These are phyloP conservation scores for Gonium pectorale DNA, from an alignment of 139 green algal species.

Conservation along the genomic window DNA sequence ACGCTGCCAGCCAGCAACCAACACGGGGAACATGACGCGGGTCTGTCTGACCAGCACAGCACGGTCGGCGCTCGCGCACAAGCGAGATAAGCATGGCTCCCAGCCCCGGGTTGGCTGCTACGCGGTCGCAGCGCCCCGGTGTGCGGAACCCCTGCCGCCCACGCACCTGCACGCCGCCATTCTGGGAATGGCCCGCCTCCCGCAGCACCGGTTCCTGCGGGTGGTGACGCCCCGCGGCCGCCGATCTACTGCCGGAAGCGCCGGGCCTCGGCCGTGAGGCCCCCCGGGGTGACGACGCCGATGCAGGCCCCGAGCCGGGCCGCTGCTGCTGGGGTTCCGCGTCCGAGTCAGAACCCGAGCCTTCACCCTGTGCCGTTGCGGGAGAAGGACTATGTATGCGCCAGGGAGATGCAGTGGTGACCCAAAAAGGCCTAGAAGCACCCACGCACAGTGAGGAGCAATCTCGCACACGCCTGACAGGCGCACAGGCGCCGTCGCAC, in stretches of 20 bases:
- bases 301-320: background rate
- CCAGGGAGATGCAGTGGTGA: background rate
- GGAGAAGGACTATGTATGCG: background rate
- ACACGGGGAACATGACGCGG: background rate
- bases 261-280: background rate
- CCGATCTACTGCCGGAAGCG: background rate
- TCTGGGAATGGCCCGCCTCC: background rate
- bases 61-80: background rate
- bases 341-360: background rate
- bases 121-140: background rate
- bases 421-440: no score
- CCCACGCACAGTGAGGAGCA: no score
- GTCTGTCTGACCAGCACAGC: background rate
- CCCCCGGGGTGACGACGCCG: background rate
- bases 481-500: no score
- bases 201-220: slow-evolving; percentile 2
- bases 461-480: background rate
- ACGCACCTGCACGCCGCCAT: slow-evolving; percentile 11
- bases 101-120: background rate
- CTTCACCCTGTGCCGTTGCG: background rate
- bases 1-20: background rate
- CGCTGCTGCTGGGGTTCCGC: background rate
- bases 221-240: no score
- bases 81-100: background rate
- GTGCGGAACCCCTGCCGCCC: background rate